Conservation (phyloP, 2,329 filamentous ascomycete species). For the Clonostachys sp. region DNA sequence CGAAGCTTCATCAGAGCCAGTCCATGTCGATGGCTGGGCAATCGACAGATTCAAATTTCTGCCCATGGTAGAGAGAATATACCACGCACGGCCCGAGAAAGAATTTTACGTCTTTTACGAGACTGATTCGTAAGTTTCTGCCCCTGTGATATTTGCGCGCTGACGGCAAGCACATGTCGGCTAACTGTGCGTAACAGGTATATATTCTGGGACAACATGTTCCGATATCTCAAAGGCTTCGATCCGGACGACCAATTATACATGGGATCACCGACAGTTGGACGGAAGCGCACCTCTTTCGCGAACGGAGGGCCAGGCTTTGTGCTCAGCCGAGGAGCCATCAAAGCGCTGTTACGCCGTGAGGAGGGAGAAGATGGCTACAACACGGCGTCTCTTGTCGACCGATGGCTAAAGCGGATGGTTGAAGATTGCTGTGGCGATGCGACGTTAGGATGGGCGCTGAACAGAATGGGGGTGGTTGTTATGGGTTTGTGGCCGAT, state of each 20-base stretch:
- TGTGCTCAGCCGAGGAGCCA: constrained; percentile 12
- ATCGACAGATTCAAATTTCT: constrained; percentile 55
- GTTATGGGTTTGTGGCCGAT: constrained; percentile 43
- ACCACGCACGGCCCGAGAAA: constrained; percentile 36
- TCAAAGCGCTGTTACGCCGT: constrained; percentile 16
- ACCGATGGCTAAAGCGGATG: constrained; percentile 33
- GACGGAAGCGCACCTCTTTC: constrained; percentile 29
- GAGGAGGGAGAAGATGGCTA: constrained; percentile 13
- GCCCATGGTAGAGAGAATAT: constrained; percentile 47
- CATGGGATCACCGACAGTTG: constrained; percentile 42
- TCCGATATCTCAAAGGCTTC: constrained; percentile 42
- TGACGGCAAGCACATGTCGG: too few species aligned
- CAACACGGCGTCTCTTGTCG: constrained; percentile 26
- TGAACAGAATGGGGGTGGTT: constrained; percentile 35
- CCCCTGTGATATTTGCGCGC: too few species aligned
- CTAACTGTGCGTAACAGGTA: constrained; percentile 30
- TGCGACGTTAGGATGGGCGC: constrained; percentile 40
- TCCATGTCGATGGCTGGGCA: constrained; percentile 37
- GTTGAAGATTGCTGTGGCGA: constrained; percentile 47
- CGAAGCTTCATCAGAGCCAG: constrained; percentile 12
- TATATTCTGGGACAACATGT: constrained; percentile 30
- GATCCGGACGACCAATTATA: constrained; percentile 38
- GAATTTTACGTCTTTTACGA: constrained; percentile 54
- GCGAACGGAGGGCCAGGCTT: constrained; percentile 15
- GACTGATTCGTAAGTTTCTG: constrained; percentile 20